Conservation (phyloP, 2,329 filamentous ascomycete genomes). For the Botrytis tulipae region DNA sequence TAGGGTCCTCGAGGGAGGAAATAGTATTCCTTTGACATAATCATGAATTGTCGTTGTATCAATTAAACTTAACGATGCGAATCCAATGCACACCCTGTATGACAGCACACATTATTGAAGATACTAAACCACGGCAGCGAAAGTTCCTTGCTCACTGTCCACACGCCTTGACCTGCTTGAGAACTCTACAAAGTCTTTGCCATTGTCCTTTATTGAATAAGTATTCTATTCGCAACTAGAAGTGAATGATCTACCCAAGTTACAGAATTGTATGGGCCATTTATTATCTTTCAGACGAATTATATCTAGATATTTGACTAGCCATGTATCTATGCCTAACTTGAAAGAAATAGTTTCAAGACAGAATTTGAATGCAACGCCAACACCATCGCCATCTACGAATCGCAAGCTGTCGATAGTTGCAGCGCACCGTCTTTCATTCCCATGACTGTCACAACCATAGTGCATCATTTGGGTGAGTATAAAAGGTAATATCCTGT, state of each 20-base stretch:
- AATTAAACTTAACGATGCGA: background rate
- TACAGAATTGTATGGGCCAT: background rate
- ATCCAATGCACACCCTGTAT: background rate
- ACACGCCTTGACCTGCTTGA: background rate
- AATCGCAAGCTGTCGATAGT: background rate
- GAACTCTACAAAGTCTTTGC: background rate
- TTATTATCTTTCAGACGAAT: background rate
- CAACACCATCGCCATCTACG: background rate
- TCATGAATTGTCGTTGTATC: background rate
- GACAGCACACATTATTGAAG: background rate
- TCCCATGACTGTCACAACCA: background rate
- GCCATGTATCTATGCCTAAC: too few relatives aligned
- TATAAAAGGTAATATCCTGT: background rate
- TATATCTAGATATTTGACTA: background rate
- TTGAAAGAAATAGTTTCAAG: background rate
- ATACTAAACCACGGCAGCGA: background rate
- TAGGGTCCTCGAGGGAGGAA: background rate
- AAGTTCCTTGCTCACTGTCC: too few relatives aligned
- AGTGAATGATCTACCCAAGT: background rate
- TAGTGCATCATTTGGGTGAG: background rate
- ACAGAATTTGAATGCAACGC: background rate
- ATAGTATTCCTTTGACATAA: background rate
- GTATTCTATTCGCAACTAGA: background rate
- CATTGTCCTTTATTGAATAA: background rate
- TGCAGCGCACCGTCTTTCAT: background rate